phyloP scores from a whole-genome alignment of 805 yeast species.

The Hanseniaspora clermontiae region DNA sequence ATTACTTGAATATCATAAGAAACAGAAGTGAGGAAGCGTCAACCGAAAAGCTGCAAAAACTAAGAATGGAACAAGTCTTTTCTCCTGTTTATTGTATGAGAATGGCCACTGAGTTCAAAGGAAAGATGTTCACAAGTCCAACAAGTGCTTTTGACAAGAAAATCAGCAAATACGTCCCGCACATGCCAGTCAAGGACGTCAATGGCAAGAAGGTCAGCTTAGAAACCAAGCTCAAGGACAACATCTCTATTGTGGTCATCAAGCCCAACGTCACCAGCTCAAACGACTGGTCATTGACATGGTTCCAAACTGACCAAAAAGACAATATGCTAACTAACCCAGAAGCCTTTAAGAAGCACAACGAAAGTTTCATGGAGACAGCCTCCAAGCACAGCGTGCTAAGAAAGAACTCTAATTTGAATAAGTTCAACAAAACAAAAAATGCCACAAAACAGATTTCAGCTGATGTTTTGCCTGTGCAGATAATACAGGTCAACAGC shows the following conservation, averaged over 20 bases:
- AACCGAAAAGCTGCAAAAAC: slow-evolving; percentile 35
- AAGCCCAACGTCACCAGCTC: slow-evolving; percentile 11
- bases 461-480: neutral
- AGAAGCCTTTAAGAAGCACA: neutral
- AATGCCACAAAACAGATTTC: neutral
- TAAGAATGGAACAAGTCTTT: slow-evolving; percentile 51
- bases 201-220: slow-evolving; percentile 15
- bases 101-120: slow-evolving; percentile 58
- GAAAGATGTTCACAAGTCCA: slow-evolving; percentile 77
- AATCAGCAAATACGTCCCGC: slow-evolving; percentile 71
- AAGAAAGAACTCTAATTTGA: neutral
- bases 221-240: slow-evolving; percentile 24
- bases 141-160: slow-evolving; percentile 62
- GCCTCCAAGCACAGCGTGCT: neutral
- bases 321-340: neutral
- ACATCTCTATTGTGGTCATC: slow-evolving; percentile 21
- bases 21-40: slow-evolving; percentile 40
- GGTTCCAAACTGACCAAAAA: slow-evolving; percentile 6
- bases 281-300: slow-evolving; percentile 18
- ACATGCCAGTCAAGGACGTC: slow-evolving; percentile 30
- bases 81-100: slow-evolving; percentile 58
- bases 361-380: neutral
- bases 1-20: slow-evolving; percentile 36
- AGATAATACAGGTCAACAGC: slow-evolving; percentile 7
- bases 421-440: neutral